A percentile compares a stretch with the other conserved stretches of the same genome.
Conservation (phyloP, 352 stramenopile species). For the Phytopythium mirpurense region DNA sequence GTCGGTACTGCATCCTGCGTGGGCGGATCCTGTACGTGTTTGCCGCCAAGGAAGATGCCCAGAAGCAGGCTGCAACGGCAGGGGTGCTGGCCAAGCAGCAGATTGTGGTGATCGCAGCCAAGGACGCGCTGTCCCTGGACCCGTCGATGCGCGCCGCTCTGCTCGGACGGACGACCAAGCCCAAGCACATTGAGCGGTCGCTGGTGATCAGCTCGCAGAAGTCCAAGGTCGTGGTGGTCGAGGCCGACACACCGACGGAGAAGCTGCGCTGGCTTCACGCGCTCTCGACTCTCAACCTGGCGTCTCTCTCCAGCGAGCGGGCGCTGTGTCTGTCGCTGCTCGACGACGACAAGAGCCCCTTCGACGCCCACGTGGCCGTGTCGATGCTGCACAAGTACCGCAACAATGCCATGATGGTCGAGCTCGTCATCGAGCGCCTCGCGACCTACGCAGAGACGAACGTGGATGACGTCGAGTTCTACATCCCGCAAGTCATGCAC, state of each 20-base stretch:
- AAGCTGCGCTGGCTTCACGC: slow-evolving; percentile 77
- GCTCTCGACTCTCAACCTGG: slow-evolving; percentile 60
- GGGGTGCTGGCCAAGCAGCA: slow-evolving; percentile 33
- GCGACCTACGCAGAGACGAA: slow-evolving; percentile 56
- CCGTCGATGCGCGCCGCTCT: slow-evolving; percentile 41
- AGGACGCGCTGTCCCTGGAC: slow-evolving; percentile 58
- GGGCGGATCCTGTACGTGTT: slow-evolving; percentile 55
- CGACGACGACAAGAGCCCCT: slow-evolving; percentile 30
- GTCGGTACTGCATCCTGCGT: slow-evolving; percentile 65
- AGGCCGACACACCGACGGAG: slow-evolving; percentile 67
- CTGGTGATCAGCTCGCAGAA: slow-evolving; percentile 68
- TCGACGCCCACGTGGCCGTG: slow-evolving; percentile 67
- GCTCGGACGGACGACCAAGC: slow-evolving; percentile 22
- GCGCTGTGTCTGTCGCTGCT: slow-evolving; percentile 53
- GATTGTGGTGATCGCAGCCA: slow-evolving; percentile 58
- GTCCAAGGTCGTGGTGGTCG: slow-evolving; percentile 60
- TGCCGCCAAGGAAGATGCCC: slow-evolving; percentile 36
- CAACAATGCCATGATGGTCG: slow-evolving; percentile 53
- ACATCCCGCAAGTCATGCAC: slow-evolving; percentile 78
- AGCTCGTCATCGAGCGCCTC: slow-evolving; percentile 62
- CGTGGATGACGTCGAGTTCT: slow-evolving; percentile 80
- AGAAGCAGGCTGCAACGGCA: slow-evolving; percentile 12
- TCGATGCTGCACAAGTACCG: slow-evolving; percentile 67
- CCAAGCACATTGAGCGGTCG: slow-evolving; percentile 38
- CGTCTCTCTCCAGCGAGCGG: slow-evolving; percentile 40